Percentiles rank a stretch among this genome's conserved stretches.
Evolutionary conservation across 2,329 filamentous ascomycete genomes (phyloP).

Genomic region (Cucurbitaria berberidis): DNA sequence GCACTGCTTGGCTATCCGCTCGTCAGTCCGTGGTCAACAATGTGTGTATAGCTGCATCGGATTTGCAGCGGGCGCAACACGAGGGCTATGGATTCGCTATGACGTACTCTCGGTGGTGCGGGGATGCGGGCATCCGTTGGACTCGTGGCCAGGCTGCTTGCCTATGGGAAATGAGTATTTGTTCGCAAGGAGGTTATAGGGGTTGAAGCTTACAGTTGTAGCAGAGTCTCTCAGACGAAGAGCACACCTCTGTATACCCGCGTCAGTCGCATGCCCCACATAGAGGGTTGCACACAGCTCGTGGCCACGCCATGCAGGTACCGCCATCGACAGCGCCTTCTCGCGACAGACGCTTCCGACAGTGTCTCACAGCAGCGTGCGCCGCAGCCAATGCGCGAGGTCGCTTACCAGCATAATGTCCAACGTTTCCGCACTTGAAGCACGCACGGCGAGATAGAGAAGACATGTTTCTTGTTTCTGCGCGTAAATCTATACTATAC

Average conservation of each 20-base stretch:
- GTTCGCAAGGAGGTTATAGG: slow-evolving; percentile 7
- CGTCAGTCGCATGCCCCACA: slow-evolving; percentile 29
- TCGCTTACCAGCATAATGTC: slow-evolving; percentile 58
- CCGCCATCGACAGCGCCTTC: slow-evolving; percentile 9
- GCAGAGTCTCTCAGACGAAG: slow-evolving; percentile 96
- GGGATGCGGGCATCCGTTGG: slow-evolving; percentile 94
- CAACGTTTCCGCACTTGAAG: slow-evolving; percentile 61
- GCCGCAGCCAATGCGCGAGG: slow-evolving; percentile 19
- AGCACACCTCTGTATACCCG: slow-evolving; percentile 78
- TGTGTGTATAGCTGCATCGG: neutral
- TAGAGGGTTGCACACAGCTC: slow-evolving; percentile 8
- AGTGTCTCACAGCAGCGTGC: slow-evolving; percentile 28
- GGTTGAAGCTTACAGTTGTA: slow-evolving; percentile 84
- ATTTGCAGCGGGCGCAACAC: neutral
- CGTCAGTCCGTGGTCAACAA: slow-evolving; percentile 18
- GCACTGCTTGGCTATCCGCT: slow-evolving; percentile 84
- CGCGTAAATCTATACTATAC: slow-evolving; percentile 29
- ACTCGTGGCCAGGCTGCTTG: slow-evolving; percentile 95
- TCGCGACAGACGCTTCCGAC: slow-evolving; percentile 19
- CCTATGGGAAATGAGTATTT: slow-evolving; percentile 51
- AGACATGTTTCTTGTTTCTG: slow-evolving; percentile 54
- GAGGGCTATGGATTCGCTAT: slow-evolving; percentile 3
- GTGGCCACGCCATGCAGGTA: slow-evolving; percentile 28
- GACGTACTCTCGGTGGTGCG: slow-evolving; percentile 86
- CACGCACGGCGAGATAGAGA: slow-evolving; percentile 61